Evolutionary conservation across 1,284 basidiomycete genomes (phyloP).

Genomic region (Trichosporon sp.): DNA sequence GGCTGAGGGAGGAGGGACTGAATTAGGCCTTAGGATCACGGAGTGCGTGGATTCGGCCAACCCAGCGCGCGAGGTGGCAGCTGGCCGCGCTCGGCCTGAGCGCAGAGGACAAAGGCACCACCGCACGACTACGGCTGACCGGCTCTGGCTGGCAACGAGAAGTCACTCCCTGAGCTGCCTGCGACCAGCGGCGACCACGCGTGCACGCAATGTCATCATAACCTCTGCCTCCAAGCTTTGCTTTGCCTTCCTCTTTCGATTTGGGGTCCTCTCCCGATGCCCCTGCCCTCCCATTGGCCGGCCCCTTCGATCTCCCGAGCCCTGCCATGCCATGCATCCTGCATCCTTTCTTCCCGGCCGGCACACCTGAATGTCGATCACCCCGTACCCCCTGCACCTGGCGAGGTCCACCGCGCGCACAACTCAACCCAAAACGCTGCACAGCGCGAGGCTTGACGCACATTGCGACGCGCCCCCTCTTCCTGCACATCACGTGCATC

Average conservation of each 20-base stretch:
- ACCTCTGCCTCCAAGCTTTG: neutral
- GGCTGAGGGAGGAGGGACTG: neutral
- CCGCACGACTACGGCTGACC: neutral
- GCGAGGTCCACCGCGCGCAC: neutral
- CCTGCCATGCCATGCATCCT: neutral
- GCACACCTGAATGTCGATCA: slow-evolving; percentile 1
- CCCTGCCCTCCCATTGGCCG: neutral
- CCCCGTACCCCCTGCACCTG: neutral
- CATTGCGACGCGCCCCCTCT: too few species aligned
- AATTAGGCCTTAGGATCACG: neutral
- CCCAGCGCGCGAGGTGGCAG: too few species aligned
- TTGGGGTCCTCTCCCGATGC: neutral
- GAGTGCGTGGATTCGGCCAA: neutral
- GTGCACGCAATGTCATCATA: neutral
- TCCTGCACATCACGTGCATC: too few species aligned
- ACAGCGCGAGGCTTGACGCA: too few species aligned
- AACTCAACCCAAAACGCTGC: neutral
- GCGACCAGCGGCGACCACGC: neutral
- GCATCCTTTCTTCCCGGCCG: neutral
- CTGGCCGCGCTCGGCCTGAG: neutral
- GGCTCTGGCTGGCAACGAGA: neutral
- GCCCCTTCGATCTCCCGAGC: neutral
- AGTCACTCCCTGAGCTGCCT: neutral
- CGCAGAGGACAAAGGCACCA: neutral
- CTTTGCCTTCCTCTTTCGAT: neutral